Percentiles rank a stretch among this genome's conserved stretches.
Evolutionary conservation across 2,329 filamentous ascomycete genomes (phyloP).

Genomic region (Purpureocillium lavendulum): DNA sequence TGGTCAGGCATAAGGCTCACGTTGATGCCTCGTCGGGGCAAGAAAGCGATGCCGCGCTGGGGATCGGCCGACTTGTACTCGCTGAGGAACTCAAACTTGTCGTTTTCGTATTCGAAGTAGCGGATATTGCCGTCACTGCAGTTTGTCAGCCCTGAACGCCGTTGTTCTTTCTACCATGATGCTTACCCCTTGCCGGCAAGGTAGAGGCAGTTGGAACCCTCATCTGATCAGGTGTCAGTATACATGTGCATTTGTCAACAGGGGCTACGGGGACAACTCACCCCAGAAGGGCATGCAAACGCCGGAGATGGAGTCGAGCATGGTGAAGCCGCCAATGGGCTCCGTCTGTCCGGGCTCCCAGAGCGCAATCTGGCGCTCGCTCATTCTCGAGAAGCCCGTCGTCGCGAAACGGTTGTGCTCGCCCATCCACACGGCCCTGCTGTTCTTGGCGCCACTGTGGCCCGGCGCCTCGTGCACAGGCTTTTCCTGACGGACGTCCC

Average conservation of each 20-base stretch:
- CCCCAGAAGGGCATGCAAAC: slow-evolving; percentile 99
- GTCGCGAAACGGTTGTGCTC: slow-evolving; percentile 94
- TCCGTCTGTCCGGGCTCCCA: slow-evolving; percentile 87
- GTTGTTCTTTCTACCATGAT: not conserved
- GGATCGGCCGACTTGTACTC: slow-evolving; percentile 97
- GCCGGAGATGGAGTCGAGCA: slow-evolving; percentile 90
- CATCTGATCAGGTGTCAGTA: slow-evolving; percentile 44
- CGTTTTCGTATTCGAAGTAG: slow-evolving; percentile 97
- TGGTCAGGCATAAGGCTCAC: slow-evolving; percentile 35
- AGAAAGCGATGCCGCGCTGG: slow-evolving; percentile 87
- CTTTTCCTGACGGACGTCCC: slow-evolving; percentile 92
- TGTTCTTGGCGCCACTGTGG: slow-evolving; percentile 94
- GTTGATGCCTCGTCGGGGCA: slow-evolving; percentile 92
- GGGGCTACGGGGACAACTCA: slow-evolving; percentile 21
- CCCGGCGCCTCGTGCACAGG: slow-evolving; percentile 77
- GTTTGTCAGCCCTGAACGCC: slow-evolving; percentile 7
- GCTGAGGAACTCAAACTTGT: slow-evolving; percentile 95
- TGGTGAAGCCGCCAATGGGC: slow-evolving; percentile 83
- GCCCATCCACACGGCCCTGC: slow-evolving; percentile 92
- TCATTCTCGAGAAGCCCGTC: slow-evolving; percentile 97
- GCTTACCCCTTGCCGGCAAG: slow-evolving; percentile 92
- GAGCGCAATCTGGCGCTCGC: slow-evolving; percentile 87
- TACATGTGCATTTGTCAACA: not conserved
- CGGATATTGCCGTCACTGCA: slow-evolving; percentile 92
- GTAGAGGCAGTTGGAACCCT: slow-evolving; percentile 90